Evolutionary conservation across 805 yeast species (phyloP).

Genomic region (Jamesozyma spencerorum): DNA sequence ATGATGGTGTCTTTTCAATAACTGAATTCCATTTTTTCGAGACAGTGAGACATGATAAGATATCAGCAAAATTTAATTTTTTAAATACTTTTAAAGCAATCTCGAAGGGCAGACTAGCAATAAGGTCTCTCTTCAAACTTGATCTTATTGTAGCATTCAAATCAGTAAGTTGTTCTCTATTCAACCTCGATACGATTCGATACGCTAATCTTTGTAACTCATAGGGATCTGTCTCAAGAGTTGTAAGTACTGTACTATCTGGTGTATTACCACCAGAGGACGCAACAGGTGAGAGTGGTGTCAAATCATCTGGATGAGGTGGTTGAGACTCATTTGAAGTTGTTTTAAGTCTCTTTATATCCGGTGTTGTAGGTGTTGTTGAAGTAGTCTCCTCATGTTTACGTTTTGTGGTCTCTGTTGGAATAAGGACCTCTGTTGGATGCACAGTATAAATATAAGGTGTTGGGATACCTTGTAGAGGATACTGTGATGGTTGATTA

Average conservation of each 20-base stretch:
- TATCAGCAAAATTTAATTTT: constrained; percentile 52
- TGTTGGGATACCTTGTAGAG: constrained; percentile 20
- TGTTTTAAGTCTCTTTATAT: no score
- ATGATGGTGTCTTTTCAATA: constrained; percentile 46
- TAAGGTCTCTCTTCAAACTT: constrained; percentile 59
- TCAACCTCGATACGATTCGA: constrained; percentile 17
- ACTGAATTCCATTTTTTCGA: constrained; percentile 60
- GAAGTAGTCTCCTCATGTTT: no score
- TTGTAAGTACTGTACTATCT: not conserved
- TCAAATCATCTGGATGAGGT: constrained; percentile 15
- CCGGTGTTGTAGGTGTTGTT: not conserved
- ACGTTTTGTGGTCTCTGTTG: no score
- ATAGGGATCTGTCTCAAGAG: constrained; percentile 1
- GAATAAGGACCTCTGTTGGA: no score
- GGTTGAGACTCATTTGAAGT: not conserved
- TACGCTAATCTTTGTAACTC: constrained; percentile 20
- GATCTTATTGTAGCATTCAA: constrained; percentile 24
- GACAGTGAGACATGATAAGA: constrained; percentile 54
- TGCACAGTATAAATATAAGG: constrained; percentile 12
- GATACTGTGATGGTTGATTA: constrained; percentile 13
- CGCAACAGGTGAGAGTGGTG: constrained; percentile 28
- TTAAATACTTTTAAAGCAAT: constrained; percentile 55
- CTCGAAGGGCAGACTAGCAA: constrained; percentile 66
- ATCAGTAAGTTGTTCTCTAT: constrained; percentile 27
- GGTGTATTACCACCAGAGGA: constrained; percentile 23